A percentile compares a stretch with the other conserved stretches of the same genome.
phyloP scores from a whole-genome alignment of 805 yeast species.

The Suhomyces sp. region DNA sequence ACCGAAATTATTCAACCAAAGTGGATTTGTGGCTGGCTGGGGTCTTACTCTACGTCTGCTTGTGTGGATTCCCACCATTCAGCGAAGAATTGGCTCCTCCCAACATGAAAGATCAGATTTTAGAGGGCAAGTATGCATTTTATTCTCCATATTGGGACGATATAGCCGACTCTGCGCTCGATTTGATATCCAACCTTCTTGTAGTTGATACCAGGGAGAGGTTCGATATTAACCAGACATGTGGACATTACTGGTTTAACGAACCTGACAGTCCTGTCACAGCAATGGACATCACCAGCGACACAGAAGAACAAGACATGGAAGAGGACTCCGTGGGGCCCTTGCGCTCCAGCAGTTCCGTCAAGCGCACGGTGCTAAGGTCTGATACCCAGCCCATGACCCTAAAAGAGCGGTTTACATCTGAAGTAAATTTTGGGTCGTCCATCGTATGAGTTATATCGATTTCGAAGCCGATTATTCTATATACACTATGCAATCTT shows the following conservation, averaged over 20 bases:
- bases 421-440: conserved; percentile 15
- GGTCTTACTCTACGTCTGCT: conserved; percentile 70
- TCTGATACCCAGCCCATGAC: conserved; percentile 29
- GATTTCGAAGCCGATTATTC: neutral
- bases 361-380: conserved; percentile 17
- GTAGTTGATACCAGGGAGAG: conserved; percentile 51
- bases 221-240: conserved; percentile 37
- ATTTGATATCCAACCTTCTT: conserved; percentile 59
- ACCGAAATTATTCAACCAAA: conserved; percentile 60
- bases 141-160: conserved; percentile 80
- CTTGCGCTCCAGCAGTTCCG: neutral
- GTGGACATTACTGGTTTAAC: conserved; percentile 45
- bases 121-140: conserved; percentile 65
- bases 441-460: conserved; percentile 4
- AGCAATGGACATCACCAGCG: neutral
- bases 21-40: conserved; percentile 86
- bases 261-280: conserved; percentile 12
- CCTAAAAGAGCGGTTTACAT: conserved; percentile 23
- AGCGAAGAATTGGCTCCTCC: conserved; percentile 83
- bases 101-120: conserved; percentile 69
- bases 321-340: conserved; percentile 1
- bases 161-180: conserved; percentile 61
- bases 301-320: conserved; percentile 3
- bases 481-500: conserved; percentile 6
- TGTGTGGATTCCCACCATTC: conserved; percentile 84